A percentile compares a stretch with the other conserved stretches of the same genome.
These are phyloP conservation scores for Colletotrichum sp. DNA, from an alignment of 2,329 filamentous ascomycete species.

Conservation along the genomic window DNA sequence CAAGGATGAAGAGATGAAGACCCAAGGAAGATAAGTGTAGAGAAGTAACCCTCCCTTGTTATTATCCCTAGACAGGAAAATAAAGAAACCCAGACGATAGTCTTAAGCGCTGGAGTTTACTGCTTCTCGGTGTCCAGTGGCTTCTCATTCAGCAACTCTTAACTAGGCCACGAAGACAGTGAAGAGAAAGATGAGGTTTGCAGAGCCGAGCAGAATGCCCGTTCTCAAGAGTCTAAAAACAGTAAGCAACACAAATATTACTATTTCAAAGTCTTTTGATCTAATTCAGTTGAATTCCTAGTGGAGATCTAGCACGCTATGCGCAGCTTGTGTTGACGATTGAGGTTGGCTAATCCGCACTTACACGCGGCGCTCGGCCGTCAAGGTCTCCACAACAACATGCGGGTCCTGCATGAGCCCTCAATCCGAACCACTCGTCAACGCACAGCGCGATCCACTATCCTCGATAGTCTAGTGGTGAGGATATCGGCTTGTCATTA, in stretches of 20 bases:
- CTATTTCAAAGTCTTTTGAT: background rate
- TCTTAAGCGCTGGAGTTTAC: fast-evolving
- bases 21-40: background rate
- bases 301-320: fast-evolving
- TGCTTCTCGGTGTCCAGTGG: background rate
- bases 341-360: background rate
- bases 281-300: fast-evolving
- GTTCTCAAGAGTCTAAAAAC: background rate
- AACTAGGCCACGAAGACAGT: background rate
- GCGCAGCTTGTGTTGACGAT: background rate
- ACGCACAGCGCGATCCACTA: background rate
- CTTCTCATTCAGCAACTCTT: fast-evolving
- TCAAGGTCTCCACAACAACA: background rate
- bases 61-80: too few species aligned
- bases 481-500: background rate
- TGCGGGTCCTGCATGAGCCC: background rate
- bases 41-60: background rate
- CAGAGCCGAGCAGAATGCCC: background rate
- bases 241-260: background rate
- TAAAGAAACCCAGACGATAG: background rate
- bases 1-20: background rate
- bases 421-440: fast-evolving
- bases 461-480: background rate
- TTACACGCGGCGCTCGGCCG: background rate
- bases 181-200: fast-evolving